A percentile compares a stretch with the other conserved stretches of the same genome.
These are phyloP conservation scores for Anthoceros angustus DNA, from an alignment of 225 moss, liverwort and hornwort genomes.

Conservation along the genomic window DNA sequence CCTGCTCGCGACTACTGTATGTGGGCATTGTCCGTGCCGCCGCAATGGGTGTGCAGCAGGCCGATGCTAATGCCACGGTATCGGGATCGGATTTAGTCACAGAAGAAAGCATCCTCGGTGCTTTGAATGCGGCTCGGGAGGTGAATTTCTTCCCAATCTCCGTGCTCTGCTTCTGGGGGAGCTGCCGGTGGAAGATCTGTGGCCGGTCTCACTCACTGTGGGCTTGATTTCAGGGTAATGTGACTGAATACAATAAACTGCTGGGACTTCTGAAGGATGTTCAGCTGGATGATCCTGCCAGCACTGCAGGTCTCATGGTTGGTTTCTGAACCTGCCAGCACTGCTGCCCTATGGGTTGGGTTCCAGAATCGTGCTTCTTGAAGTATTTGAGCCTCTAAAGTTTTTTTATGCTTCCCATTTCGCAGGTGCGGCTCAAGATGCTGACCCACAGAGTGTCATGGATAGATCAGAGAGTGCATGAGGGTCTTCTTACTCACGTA, in stretches of 20 bases:
- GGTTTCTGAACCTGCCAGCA: background rate
- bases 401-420: background rate
- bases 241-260: constrained; percentile 43
- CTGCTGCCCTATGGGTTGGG: background rate
- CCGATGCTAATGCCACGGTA: background rate
- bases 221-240: constrained; percentile 26
- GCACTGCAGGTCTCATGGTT: constrained; percentile 28
- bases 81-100: background rate
- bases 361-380: background rate
- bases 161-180: background rate
- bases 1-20: too few relatives aligned
- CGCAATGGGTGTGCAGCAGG: background rate
- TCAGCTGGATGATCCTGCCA: constrained; percentile 28
- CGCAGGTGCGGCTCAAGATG: constrained; percentile 41
- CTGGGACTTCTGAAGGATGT: constrained; percentile 49
- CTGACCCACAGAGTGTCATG: constrained; percentile 64
- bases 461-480: constrained; percentile 51
- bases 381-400: background rate
- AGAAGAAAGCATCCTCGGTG: background rate
- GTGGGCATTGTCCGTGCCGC: background rate
- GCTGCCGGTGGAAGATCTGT: background rate
- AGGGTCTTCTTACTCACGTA: constrained; percentile 41
- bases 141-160: background rate
- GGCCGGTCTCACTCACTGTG: background rate
- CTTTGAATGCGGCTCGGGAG: background rate